Base-by-base conservation (phyloP, 495 filamentous ascomycete species). In the Hypoxylon fuscum region DNA sequence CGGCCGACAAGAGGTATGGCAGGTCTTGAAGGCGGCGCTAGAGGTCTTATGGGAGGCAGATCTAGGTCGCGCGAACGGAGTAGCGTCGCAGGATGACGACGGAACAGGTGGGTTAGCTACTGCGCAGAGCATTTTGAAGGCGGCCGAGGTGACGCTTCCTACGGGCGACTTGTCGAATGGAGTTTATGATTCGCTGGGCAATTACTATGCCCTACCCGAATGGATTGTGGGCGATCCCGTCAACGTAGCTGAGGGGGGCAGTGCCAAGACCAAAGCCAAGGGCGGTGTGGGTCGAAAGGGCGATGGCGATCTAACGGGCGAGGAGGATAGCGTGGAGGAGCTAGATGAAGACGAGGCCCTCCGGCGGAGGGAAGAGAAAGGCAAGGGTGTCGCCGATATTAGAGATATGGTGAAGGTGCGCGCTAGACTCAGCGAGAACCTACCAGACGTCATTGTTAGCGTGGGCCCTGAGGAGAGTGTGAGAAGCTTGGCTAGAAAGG, bases 71-170 rank as follows among this genome's bases (percentile, higher is more conserved):
- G 64, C 61, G 14, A 55, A 58, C 2, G 49, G 56, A 4, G 58
- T 66, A 15, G 69, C 68, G 8, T 58, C 27, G 43, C 44, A 34
- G 32, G 68, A 73, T 1, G 67, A 72, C 6, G 76, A 77, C 37
- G 60, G 68, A 2, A 43, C 65, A 0, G 67, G 63, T 5, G 77
- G 77, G n/a, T 62, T 91, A 3, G 80, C 71, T 10, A 93, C 89
- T 3, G 92, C 93, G 22, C 93, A 97, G 78, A 83, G 79, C 34
- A 88, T 91, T 41, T 71, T 96, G 5, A 85, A 87, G 72, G 93
- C 93, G 1, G 87, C 86, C 6, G 92, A 86, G 5, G 81, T 96
- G 34, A 96, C 90, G 1, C 77, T 95, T 32, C 92, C 92, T 1
- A 92, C 86, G 0, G 87, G 87, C 21, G 82, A 93, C 70, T 68